Base-by-base conservation (phyloP, 495 filamentous ascomycete genomes). In the Penicillium tannophilum region DNA sequence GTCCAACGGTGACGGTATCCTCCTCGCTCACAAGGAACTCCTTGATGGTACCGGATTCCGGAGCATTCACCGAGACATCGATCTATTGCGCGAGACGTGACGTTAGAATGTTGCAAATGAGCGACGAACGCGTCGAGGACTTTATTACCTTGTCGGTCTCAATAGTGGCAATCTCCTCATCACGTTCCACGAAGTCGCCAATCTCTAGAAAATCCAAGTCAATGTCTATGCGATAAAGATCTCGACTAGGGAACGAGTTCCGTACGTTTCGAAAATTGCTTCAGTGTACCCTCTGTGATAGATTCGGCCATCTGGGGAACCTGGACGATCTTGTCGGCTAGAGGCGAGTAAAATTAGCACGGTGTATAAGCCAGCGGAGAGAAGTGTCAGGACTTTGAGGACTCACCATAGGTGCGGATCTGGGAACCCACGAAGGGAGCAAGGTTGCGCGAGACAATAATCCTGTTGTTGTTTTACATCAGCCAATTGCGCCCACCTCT, bases 241-340 rank as follows among this genome's bases (percentile, higher is more conserved):
- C 2, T 7, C 10, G 17, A 45, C 17, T 12, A 31, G 12, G 24
- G 33, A 17, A 24, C 17, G 45, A 41, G 10, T 41, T 46, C 24
- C 64, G 55, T 77, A 88, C 87, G 81, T 83, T 98, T 98, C 58
- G 85, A 88, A 79, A 90, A 99, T 66, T 96, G 91, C 78, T 96
- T 98, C 69, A 99, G 73, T 19, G 95, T 98, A 54, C 94, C 94
- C 74, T 99, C 94, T 42, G 91, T 95, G 71, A 99, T 98, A 14
- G 95, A 99, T 73, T 99, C 94, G 54, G 94, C 94, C 94, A 99
- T 99, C 66, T 93, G 82, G 17, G 94, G 95, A 65, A 97, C 95
- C 77, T 97, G 94, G 72, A 98, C 86, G 50, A 93, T 76, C 55
- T 80, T 87, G 59, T 95, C 91, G 70, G 91, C 92, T 84, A 28